These are phyloP conservation scores for Wickerhamiella cacticola DNA, from an alignment of 805 yeast species.

Conservation along the genomic window DNA sequence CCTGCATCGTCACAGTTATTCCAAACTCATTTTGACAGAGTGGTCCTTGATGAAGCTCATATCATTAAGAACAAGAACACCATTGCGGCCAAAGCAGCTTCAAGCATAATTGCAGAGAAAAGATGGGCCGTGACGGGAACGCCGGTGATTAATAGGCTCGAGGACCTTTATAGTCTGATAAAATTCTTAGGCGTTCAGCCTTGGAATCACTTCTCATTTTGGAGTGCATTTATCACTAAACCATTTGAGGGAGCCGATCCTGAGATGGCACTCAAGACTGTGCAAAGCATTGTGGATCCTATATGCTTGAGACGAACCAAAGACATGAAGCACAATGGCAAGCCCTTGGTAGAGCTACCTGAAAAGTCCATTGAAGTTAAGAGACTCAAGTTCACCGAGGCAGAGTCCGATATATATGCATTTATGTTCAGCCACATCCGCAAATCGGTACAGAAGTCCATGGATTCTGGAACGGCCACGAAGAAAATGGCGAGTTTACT, in stretches of 20 bases:
- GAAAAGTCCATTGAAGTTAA: slow-evolving; percentile 60
- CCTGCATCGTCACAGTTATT: slow-evolving; percentile 40
- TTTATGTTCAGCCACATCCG: slow-evolving; percentile 60
- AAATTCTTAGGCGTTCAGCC: slow-evolving; percentile 73
- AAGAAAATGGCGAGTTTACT: slow-evolving; percentile 66
- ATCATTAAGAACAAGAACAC: slow-evolving; percentile 69
- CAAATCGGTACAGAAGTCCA: slow-evolving; percentile 26
- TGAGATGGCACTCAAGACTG: slow-evolving; percentile 59
- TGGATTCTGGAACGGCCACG: slow-evolving; percentile 51
- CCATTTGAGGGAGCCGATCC: slow-evolving; percentile 68
- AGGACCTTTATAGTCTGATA: slow-evolving; percentile 70
- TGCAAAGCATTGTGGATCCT: slow-evolving; percentile 78
- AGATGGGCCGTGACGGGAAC: slow-evolving; percentile 90
- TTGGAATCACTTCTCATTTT: slow-evolving; percentile 72
- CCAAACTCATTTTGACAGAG: slow-evolving; percentile 59
- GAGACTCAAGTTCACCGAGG: slow-evolving; percentile 49
- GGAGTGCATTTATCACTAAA: slow-evolving; percentile 74
- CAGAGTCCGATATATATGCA: slow-evolving; percentile 54
- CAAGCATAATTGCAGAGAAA: slow-evolving; percentile 48
- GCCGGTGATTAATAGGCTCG: slow-evolving; percentile 77
- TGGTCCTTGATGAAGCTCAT: slow-evolving; percentile 85
- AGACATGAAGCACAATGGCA: slow-evolving; percentile 69
- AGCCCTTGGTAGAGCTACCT: slow-evolving; percentile 64
- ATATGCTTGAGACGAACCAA: slow-evolving; percentile 75
- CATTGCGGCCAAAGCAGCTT: slow-evolving; percentile 66